Evolutionary conservation across 352 stramenopile species (phyloP).

Genomic region (Phytophthora agathidicida): DNA sequence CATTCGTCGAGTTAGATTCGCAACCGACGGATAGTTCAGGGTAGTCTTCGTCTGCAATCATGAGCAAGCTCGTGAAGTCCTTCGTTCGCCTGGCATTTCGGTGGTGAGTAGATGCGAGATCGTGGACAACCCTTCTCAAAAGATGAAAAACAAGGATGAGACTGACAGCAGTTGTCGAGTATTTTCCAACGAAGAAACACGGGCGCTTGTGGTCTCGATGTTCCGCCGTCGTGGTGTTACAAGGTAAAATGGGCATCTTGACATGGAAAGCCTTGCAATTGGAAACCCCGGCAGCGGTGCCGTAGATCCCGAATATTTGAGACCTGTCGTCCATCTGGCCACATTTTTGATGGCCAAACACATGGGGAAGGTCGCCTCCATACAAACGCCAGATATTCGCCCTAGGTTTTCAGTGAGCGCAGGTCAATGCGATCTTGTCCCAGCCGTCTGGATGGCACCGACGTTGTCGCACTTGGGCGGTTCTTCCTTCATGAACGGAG

Average conservation of each 20-base stretch:
- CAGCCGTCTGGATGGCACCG: conserved; percentile 13
- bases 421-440: conserved; percentile 14
- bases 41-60: conserved; percentile 4
- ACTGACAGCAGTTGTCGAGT: neutral
- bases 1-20: neutral
- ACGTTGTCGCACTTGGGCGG: conserved; percentile 23
- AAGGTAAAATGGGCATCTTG: neutral
- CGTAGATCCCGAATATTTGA: conserved; percentile 20
- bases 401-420: conserved; percentile 18
- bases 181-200: conserved; percentile 10
- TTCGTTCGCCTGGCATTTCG: too few species aligned
- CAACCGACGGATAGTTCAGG: conserved; percentile 4
- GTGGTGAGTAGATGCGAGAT: too few species aligned
- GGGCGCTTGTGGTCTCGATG: conserved; percentile 5
- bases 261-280: conserved; percentile 12
- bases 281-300: neutral
- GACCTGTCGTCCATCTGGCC: conserved; percentile 27
- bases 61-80: neutral
- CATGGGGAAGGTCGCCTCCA: conserved; percentile 24
- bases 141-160: conserved; percentile 9
- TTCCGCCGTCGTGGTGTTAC: neutral
- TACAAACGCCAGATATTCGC: conserved; percentile 17
- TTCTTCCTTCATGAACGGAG: conserved; percentile 8
- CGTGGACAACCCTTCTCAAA: conserved; percentile 3
- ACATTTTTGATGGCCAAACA: conserved; percentile 32